Evolutionary conservation across 2,329 filamentous ascomycete species (phyloP).

Genomic region (Colletotrichum zoysiae): DNA sequence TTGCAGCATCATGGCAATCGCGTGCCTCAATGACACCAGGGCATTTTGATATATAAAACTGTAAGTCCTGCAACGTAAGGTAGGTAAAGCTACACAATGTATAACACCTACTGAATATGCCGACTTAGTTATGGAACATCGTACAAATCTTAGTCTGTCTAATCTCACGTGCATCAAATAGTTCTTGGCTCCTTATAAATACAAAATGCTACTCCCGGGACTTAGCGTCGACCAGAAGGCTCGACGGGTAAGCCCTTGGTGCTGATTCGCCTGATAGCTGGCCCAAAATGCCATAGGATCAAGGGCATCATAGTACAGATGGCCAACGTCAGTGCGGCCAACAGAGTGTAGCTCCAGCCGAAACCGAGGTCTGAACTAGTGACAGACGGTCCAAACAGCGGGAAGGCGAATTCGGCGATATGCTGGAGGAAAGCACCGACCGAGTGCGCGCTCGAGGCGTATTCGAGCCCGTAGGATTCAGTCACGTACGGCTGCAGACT

Average conservation of each 20-base stretch:
- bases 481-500: background rate
- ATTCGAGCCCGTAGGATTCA: background rate
- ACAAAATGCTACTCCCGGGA: accelerated
- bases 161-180: too few relatives aligned
- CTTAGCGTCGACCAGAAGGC: background rate
- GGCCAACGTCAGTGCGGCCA: background rate
- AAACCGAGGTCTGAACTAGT: background rate
- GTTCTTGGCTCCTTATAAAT: background rate
- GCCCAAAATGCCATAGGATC: background rate
- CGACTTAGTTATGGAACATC: too few relatives aligned
- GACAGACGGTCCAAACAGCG: background rate
- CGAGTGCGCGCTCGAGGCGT: background rate
- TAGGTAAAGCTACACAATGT: too few relatives aligned
- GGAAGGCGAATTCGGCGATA: background rate
- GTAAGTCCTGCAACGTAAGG: too few relatives aligned
- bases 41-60: too few relatives aligned
- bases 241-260: background rate
- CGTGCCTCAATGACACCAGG: too few relatives aligned
- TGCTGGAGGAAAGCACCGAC: background rate
- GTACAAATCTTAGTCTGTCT: too few relatives aligned
- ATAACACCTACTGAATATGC: too few relatives aligned
- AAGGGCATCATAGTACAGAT: background rate
- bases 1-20: too few relatives aligned
- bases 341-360: background rate
- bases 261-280: background rate